Evolutionary conservation across 129 eudicot genomes (phyloP).

Genomic region (Ambrosia trifida): DNA sequence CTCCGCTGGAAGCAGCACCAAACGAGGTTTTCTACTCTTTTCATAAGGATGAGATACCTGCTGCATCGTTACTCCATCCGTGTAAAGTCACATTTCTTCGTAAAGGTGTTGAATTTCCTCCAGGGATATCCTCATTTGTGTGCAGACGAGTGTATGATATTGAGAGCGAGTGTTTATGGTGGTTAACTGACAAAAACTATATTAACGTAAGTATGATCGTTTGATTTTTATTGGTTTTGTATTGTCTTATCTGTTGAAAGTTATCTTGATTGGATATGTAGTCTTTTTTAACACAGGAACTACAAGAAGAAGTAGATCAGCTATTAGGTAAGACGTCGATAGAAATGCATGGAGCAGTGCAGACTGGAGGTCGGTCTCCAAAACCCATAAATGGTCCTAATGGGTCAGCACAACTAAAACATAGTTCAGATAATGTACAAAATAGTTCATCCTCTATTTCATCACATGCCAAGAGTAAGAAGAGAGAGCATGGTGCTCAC

Average conservation of each 20-base stretch:
- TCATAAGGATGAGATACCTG: conserved; percentile 84
- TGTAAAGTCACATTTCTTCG: conserved; percentile 98
- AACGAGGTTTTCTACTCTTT: conserved; percentile 91
- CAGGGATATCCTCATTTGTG: conserved; percentile 81
- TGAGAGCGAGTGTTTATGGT: conserved; percentile 67
- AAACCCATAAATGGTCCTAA: conserved; percentile 58
- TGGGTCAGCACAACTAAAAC: conserved; percentile 55
- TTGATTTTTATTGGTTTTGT: neutral
- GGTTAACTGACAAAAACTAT: conserved; percentile 83
- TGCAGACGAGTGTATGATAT: conserved; percentile 89
- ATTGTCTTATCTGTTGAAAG: conserved; percentile 12
- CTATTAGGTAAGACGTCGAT: conserved; percentile 50
- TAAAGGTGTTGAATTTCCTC: conserved; percentile 85
- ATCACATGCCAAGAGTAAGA: conserved; percentile 75
- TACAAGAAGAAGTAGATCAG: conserved; percentile 82
- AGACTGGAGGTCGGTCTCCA: conserved; percentile 82
- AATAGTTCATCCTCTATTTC: conserved; percentile 50
- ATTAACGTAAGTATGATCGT: conserved; percentile 60
- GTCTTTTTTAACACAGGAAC: conserved; percentile 53
- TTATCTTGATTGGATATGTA: conserved; percentile 36
- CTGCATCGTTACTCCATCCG: conserved; percentile 95
- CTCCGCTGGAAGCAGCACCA: conserved; percentile 58
- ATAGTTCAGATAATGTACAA: conserved; percentile 66
- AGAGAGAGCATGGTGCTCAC: conserved; percentile 64
- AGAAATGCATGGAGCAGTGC: conserved; percentile 73